phyloP scores from a whole-genome alignment of 2,329 filamentous ascomycete species.

The Aureobasidium sp. region DNA sequence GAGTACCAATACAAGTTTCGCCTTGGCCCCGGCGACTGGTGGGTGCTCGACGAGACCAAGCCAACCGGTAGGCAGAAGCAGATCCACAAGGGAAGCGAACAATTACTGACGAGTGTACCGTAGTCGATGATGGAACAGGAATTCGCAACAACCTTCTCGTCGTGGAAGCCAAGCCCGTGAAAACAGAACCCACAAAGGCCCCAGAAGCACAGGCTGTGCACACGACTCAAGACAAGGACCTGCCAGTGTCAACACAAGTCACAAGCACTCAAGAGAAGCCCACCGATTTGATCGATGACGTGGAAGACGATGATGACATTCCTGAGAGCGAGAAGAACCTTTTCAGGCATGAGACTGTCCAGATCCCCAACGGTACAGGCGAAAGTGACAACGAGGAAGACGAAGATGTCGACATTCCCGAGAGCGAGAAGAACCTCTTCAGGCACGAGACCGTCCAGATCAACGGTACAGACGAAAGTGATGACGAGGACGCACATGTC shows the following conservation, averaged over 20 bases:
- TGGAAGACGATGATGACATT: neutral
- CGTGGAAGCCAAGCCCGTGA: conserved; percentile 19
- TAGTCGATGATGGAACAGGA: conserved; percentile 43
- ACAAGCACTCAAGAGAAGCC: neutral
- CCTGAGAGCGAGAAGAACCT: conserved; percentile 9
- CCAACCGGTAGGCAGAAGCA: conserved; percentile 44
- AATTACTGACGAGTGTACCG: neutral
- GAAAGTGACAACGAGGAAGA: neutral
- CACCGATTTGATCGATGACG: neutral
- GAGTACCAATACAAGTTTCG: conserved; percentile 69
- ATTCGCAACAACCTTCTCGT: conserved; percentile 46
- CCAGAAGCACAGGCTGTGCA: neutral
- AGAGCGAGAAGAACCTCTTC: too few species aligned
- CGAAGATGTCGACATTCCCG: neutral
- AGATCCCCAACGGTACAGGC: neutral
- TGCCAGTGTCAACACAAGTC: neutral
- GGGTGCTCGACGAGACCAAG: conserved; percentile 56
- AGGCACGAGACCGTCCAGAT: too few species aligned
- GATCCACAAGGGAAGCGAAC: neutral
- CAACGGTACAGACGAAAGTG: too few species aligned
- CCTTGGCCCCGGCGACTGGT: conserved; percentile 58
- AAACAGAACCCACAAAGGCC: neutral
- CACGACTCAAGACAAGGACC: neutral
- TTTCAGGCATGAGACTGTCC: conserved; percentile 10
- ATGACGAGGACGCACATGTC: too few species aligned